Conservation (phyloP, 768 basidiomycete genomes). For the Chiua virens region DNA sequence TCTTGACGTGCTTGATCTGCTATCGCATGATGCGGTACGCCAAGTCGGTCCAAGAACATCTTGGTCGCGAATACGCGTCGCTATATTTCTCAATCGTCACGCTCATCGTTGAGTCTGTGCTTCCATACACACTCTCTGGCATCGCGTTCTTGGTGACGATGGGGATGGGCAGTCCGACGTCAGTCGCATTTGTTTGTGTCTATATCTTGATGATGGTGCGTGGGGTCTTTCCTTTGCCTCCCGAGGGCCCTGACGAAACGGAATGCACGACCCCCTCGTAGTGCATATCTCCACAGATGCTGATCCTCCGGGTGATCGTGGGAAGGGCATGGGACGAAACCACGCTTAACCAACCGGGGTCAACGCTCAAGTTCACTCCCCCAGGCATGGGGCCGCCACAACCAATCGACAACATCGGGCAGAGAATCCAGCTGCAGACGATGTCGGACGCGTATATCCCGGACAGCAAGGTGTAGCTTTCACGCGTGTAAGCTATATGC, state of each 20-base stretch:
- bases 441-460: neutral
- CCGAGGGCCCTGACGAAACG: neutral
- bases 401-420: neutral
- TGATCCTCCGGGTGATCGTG: constrained; percentile 24
- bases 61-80: constrained; percentile 18
- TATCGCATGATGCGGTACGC: constrained; percentile 16
- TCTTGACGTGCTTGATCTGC: constrained; percentile 24
- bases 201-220: constrained; percentile 23
- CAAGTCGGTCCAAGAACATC: neutral
- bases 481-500: neutral
- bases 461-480: neutral
- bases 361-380: constrained; percentile 12
- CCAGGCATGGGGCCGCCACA: neutral
- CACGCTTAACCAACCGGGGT: neutral
- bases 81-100: constrained; percentile 13
- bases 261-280: neutral
- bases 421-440: neutral
- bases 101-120: constrained; percentile 22
- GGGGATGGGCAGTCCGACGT: constrained; percentile 12
- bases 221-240: neutral
- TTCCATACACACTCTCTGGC: constrained; percentile 25
- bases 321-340: constrained; percentile 14
- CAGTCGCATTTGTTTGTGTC: constrained; percentile 9
- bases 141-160: constrained; percentile 24
- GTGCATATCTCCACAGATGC: constrained; percentile 29